Evolutionary conservation across 169 alveolate species (phyloP), one percentile per base, ranked within the genome.

Genomic region (Plasmodium coatneyi): DNA sequence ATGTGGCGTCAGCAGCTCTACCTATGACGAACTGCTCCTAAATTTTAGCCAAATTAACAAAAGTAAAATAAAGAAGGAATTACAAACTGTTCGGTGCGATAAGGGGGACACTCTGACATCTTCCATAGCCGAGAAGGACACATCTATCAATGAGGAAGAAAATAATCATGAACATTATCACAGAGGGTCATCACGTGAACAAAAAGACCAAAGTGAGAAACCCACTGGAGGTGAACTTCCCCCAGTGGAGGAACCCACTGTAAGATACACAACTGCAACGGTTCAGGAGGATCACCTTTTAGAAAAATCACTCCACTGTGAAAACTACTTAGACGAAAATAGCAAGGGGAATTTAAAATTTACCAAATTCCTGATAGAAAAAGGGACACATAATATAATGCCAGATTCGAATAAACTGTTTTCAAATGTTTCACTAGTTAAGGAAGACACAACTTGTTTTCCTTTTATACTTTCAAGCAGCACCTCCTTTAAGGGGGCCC

Each of bases 1-100:
- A 16, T 83, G 52, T 12, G 30, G 32, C 9, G 25, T 30, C 22
- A 66, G 74, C 52, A 89, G 82, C 81, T 89, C 90, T 39, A 54
- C 90, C 28, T 89, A 78, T 79, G 94, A 89, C 34, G 89, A 89
- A 28, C n/a, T 71, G 34, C 46, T 89, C 34, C 34, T 89, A 34
- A 56, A 82, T 80, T 80, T 80, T 28, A 78, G 80, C 49, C 70
- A 89, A 7, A 46, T 89, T 89, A 89, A 79, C 52, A 89, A 79
- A 39, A 79, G 83, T 41, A 56, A 89, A 60, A 78, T 78, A 41
- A 79, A 56, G 81, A 79, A 89, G 54, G 71, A 78, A 19, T 78
- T 79, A n/a, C 66, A 60, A 66, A 19, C 39, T 32, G 25, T 78
- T 78, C 43, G 46, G 22, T 66, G 43, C 56, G 94, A 30, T n/a